Evolutionary conservation across 2,329 filamentous ascomycete genomes (phyloP).

Genomic region (Calonectria hongkongensis): DNA sequence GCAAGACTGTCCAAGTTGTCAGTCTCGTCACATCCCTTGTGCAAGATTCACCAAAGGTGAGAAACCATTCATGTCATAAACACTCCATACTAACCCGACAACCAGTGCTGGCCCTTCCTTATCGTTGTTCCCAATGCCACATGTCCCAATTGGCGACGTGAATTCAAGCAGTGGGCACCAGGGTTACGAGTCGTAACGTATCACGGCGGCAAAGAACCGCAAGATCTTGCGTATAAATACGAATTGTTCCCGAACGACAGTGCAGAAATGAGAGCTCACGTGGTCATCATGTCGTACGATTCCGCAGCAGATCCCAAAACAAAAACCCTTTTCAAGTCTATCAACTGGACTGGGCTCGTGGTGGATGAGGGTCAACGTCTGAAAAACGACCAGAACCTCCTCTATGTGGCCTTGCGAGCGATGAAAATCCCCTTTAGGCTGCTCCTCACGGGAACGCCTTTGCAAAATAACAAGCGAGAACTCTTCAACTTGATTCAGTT

Average conservation of each 20-base stretch:
- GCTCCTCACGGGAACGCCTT: constrained; percentile 90
- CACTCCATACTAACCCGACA: constrained; percentile 39
- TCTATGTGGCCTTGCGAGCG: constrained; percentile 84
- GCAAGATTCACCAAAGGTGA: constrained; percentile 74
- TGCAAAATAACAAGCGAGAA: constrained; percentile 97
- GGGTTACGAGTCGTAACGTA: constrained; percentile 92
- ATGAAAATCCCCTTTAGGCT: constrained; percentile 89
- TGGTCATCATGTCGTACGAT: constrained; percentile 97
- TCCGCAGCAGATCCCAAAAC: constrained; percentile 85
- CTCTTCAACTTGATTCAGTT: constrained; percentile 98
- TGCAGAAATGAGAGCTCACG: constrained; percentile 86
- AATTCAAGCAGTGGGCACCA: constrained; percentile 96
- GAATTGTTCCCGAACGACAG: constrained; percentile 85
- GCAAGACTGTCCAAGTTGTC: constrained; percentile 97
- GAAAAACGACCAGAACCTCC: constrained; percentile 91
- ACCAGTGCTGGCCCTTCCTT: constrained; percentile 89
- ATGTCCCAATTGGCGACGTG: constrained; percentile 97
- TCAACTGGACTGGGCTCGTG: constrained; percentile 91
- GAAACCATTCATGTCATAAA: neutral
- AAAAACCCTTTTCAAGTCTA: constrained; percentile 77
- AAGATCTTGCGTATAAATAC: constrained; percentile 85
- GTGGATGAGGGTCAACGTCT: constrained; percentile 97
- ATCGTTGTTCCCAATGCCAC: constrained; percentile 96
- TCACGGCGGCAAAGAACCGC: constrained; percentile 85
- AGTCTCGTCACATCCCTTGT: constrained; percentile 85